Evolutionary conservation across 164 flowering plant genomes (phyloP), one percentile per base, ranked within the genome.

Genomic region (Echeveria elegans): DNA sequence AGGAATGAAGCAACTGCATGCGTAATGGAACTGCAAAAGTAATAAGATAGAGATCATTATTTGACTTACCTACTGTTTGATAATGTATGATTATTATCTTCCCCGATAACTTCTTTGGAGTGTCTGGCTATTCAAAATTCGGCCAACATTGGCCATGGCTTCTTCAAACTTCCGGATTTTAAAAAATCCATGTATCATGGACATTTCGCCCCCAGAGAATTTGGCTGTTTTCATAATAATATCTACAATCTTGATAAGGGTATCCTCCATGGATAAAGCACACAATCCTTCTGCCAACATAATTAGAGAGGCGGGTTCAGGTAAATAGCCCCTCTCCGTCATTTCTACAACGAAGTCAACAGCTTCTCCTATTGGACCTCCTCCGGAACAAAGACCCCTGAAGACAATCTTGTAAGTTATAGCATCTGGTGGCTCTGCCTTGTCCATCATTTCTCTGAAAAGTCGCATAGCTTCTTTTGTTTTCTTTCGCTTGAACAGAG

Each of bases 251-350:
- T 76, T 77, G 21, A 82, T 63, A 14, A 92, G 76, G 12, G 85
- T 83, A 10, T 82, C 89, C 69, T 85, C 95, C 98, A 84, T 92
- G 24, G 86, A 74, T 40, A 92, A 75, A 67, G 91, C 73, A 76
- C 72, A 70, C 26, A 92, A 86, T 18, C 98, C 96, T 73, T 92
- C 98, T 37, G 98, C 94, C 74, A 92, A 72, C 88, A 83, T 82
- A 45, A 65, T 74, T 67, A 92, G 83, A 3, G 91, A 76, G 16
- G 89, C 76, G 69, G 78, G 82, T 36, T 92, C 96, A 0, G 98
- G 98, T n/a, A 88, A 8, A 43, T 61, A 72, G 9, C 96, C 96
- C 66, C 78, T 85, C 66, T 84, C 89, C 0, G 72, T 69, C 96
- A 88, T 84, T 75, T 92, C 98, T 45, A 76, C 66, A 30, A 77